Conservation (phyloP, 306 rosid species). For the Abrus pulchellus region DNA sequence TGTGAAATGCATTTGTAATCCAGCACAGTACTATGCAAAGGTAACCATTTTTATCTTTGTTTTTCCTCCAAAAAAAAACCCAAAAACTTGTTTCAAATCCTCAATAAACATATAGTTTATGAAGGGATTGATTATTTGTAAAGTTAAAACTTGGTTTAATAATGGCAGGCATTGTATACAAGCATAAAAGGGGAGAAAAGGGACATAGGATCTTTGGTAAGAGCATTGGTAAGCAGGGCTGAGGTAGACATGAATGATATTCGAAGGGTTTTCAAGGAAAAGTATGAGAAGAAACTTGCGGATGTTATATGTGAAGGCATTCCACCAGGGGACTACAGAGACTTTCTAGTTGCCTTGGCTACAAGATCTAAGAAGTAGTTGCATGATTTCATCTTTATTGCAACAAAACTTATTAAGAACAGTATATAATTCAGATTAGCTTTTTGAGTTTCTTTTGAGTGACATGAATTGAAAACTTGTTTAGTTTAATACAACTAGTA, state of each 20-base stretch:
- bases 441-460: conserved; percentile 1
- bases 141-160: conserved; percentile 14
- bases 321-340: conserved; percentile 60
- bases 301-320: conserved; percentile 57
- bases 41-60: conserved; percentile 35
- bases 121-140: not conserved
- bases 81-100: not conserved
- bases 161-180: conserved; percentile 56
- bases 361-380: conserved; percentile 43
- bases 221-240: conserved; percentile 63
- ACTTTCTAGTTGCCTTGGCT: conserved; percentile 69
- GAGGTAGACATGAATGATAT: conserved; percentile 74
- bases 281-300: conserved; percentile 61
- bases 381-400: conserved; percentile 4
- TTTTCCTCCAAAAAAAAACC: too few species aligned
- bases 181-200: conserved; percentile 57
- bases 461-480: conserved; percentile 10
- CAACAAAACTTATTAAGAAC: conserved; percentile 26
- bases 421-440: conserved; percentile 18
- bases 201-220: conserved; percentile 51
- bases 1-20: conserved; percentile 65
- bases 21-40: conserved; percentile 67
- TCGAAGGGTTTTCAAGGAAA: conserved; percentile 56
- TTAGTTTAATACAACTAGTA: conserved; percentile 4
- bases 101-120: not conserved